Percentiles rank a stretch among this genome's conserved stretches.
phyloP scores from a whole-genome alignment of 2,329 filamentous ascomycete genomes.

The Ilyonectria robusta region DNA sequence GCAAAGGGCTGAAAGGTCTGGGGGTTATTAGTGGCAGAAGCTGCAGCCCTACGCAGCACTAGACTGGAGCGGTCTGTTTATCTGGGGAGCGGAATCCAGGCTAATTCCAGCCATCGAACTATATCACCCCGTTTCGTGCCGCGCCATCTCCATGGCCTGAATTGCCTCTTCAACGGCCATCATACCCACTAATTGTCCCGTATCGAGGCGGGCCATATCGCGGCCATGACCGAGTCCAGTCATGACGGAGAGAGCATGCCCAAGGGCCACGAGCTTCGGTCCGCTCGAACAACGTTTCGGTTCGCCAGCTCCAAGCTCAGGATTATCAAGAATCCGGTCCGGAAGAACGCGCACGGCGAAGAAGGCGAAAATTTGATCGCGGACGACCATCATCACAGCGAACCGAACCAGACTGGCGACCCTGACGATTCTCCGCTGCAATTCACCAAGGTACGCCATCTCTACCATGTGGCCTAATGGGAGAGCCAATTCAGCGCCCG shows the following conservation, averaged over 20 bases:
- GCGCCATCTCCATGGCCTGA: neutral
- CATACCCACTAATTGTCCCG: neutral
- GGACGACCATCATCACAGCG: neutral
- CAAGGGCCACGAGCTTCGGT: constrained; percentile 18
- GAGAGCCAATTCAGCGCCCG: neutral
- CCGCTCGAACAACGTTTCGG: constrained; percentile 18
- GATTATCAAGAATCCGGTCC: constrained; percentile 12
- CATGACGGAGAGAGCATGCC: neutral
- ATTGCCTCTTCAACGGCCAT: neutral
- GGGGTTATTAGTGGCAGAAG: neutral
- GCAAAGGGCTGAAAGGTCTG: neutral
- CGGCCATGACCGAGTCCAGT: neutral
- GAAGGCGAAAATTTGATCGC: constrained; percentile 9
- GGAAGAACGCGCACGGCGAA: neutral
- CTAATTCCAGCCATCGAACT: neutral
- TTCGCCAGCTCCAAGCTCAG: constrained; percentile 19
- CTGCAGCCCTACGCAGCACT: neutral
- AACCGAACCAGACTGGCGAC: neutral
- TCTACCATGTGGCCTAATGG: neutral
- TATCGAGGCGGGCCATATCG: neutral
- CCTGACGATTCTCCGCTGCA: constrained; percentile 17
- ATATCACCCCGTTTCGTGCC: neutral
- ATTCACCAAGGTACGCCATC: constrained; percentile 14
- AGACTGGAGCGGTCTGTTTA: neutral
- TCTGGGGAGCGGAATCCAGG: neutral